phyloP scores from a whole-genome alignment of 495 filamentous ascomycete species.

The Aspergillus biplanus region DNA sequence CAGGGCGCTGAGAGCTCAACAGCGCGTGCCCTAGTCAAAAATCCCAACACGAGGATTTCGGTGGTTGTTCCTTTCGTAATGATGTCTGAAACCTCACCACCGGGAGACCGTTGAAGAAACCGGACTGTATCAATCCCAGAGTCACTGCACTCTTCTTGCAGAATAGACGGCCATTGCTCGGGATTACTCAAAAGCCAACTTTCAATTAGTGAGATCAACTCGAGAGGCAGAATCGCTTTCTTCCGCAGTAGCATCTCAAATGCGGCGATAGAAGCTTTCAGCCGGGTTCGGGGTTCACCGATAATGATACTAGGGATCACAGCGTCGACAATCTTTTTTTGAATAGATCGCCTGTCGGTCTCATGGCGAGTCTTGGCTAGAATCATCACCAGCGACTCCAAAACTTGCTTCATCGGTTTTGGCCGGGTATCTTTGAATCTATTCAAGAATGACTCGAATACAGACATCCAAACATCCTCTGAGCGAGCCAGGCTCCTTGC shows the following conservation, averaged over 20 bases:
- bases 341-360: conserved; percentile 26
- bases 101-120: conserved; percentile 18
- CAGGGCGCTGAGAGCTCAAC: conserved; percentile 66
- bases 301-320: conserved; percentile 43
- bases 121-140: conserved; percentile 29
- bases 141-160: conserved; percentile 36
- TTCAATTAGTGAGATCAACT: conserved; percentile 35
- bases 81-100: conserved; percentile 13
- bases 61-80: conserved; percentile 26
- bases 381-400: conserved; percentile 60
- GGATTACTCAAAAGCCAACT: conserved; percentile 40
- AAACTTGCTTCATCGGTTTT: conserved; percentile 73
- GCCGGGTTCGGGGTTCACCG: conserved; percentile 42
- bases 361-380: conserved; percentile 52
- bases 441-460: conserved; percentile 73
- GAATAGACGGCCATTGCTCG: conserved; percentile 34
- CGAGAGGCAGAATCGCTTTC: conserved; percentile 34
- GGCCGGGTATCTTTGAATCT: conserved; percentile 74
- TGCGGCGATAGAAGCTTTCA: conserved; percentile 46
- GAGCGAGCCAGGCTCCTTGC: conserved; percentile 50
- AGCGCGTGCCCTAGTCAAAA: conserved; percentile 42
- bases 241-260: conserved; percentile 48
- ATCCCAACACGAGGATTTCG: conserved; percentile 40
- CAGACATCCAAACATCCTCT: conserved; percentile 53
- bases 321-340: conserved; percentile 28